Percentiles rank a stretch among this genome's conserved stretches.
Conservation (phyloP, 1,284 basidiomycete genomes). For the Fomes fomentarius region DNA sequence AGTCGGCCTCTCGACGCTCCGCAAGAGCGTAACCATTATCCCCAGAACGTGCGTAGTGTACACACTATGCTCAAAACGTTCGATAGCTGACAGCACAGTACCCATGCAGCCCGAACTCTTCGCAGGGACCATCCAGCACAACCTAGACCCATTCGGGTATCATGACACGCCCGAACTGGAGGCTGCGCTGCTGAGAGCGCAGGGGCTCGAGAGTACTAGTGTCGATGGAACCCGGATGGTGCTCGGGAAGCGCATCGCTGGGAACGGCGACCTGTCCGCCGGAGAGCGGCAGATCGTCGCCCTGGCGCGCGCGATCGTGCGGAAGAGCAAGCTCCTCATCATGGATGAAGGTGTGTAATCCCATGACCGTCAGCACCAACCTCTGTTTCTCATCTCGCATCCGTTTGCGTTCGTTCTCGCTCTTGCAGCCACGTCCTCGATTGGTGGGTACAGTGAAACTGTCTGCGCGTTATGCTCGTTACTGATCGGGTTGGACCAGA, state of each 20-base stretch:
- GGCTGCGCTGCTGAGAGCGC: conserved; percentile 50
- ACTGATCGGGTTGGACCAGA: conserved; percentile 36
- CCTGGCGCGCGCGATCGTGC: conserved; percentile 60
- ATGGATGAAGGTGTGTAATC: conserved; percentile 54
- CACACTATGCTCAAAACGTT: conserved; percentile 42
- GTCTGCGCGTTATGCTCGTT: background rate
- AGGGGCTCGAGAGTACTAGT: conserved; percentile 59
- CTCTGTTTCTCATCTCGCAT: no score
- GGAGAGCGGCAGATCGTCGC: conserved; percentile 73
- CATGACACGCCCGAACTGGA: conserved; percentile 69
- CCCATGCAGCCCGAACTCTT: conserved; percentile 62
- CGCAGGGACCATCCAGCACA: conserved; percentile 57
- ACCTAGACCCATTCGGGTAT: conserved; percentile 74
- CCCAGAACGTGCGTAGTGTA: conserved; percentile 35
- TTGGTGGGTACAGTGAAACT: conserved; percentile 25
- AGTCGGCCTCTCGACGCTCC: conserved; percentile 63
- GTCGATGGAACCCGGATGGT: conserved; percentile 5
- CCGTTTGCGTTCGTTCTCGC: background rate
- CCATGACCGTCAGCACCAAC: background rate
- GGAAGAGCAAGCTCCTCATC: conserved; percentile 63
- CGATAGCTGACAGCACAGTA: conserved; percentile 18
- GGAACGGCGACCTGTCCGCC: conserved; percentile 66
- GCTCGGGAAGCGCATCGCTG: conserved; percentile 49
- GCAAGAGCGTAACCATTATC: conserved; percentile 52
- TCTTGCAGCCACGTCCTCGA: conserved; percentile 1